These are phyloP conservation scores for Vanrija pseudolonga DNA, from an alignment of 1,284 basidiomycete species.

Conservation along the genomic window DNA sequence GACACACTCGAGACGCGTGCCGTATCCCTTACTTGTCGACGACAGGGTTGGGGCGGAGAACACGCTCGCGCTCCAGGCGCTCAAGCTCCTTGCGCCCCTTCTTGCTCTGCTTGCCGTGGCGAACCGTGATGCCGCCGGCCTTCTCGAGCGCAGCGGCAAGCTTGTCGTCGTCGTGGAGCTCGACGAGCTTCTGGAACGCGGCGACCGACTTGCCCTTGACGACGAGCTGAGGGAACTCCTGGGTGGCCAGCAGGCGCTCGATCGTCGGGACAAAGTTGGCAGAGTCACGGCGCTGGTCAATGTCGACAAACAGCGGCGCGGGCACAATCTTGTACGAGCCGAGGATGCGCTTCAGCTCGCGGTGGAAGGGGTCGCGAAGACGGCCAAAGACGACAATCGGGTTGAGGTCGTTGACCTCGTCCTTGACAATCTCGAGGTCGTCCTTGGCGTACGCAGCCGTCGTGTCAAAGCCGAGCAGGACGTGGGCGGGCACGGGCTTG, in stretches of 20 bases:
- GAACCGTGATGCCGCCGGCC: background rate
- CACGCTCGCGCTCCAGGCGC: no score
- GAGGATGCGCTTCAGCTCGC: constrained; percentile 65
- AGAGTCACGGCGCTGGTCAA: constrained; percentile 63
- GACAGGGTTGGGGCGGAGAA: no score
- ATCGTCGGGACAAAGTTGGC: constrained; percentile 54
- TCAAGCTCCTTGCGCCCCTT: no score
- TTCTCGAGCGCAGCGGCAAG: constrained; percentile 49
- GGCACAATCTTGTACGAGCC: constrained; percentile 62
- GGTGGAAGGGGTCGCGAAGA: constrained; percentile 55
- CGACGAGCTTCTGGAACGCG: constrained; percentile 3
- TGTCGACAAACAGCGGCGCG: constrained; percentile 65
- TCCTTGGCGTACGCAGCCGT: constrained; percentile 56
- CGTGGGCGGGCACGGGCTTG: constrained; percentile 66
- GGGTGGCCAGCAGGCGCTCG: constrained; percentile 56
- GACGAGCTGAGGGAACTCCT: constrained; percentile 66
- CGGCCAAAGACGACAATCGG: constrained; percentile 75
- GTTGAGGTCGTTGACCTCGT: constrained; percentile 63
- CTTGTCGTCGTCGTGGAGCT: constrained; percentile 55
- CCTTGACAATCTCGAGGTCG: constrained; percentile 40
- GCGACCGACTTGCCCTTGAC: constrained; percentile 63
- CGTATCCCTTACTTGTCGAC: no score
- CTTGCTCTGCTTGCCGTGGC: no score
- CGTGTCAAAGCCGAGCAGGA: constrained; percentile 79
- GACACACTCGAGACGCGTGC: no score